Conservation (phyloP, 768 basidiomycete genomes). For the Tephrocybe sp. region DNA sequence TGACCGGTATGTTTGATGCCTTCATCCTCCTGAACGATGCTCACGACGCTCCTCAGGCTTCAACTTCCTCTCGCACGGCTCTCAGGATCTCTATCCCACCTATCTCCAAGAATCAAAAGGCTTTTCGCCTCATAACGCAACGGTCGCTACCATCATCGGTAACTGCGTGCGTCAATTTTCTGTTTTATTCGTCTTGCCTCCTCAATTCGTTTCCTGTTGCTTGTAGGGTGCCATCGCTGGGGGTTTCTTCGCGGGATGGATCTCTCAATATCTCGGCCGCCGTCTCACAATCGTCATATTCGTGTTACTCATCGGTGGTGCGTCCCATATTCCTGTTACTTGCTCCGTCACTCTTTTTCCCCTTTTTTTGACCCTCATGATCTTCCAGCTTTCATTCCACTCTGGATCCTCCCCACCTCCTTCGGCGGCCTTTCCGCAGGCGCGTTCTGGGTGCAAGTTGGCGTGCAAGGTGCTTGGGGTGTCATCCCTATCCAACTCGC, state of each 20-base stretch:
- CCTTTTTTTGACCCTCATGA: not conserved
- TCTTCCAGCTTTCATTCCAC: slow-evolving; percentile 55
- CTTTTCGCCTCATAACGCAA: slow-evolving; percentile 47
- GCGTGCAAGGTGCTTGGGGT: slow-evolving; percentile 91
- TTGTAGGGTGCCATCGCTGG: slow-evolving; percentile 22
- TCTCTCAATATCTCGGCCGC: slow-evolving; percentile 23
- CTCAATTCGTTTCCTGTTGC: not conserved
- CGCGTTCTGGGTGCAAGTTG: slow-evolving; percentile 85
- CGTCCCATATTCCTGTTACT: too few relatives aligned
- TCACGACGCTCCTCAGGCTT: slow-evolving; percentile 32
- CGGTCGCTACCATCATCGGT: slow-evolving; percentile 68
- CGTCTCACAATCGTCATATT: slow-evolving; percentile 32
- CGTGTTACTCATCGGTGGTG: slow-evolving; percentile 54
- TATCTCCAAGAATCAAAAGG: slow-evolving; percentile 56
- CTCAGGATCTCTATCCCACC: slow-evolving; percentile 62
- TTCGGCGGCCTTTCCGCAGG: slow-evolving; percentile 77
- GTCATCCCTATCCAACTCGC: slow-evolving; percentile 78
- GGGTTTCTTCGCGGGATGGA: slow-evolving; percentile 18
- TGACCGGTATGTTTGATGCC: slow-evolving; percentile 14
- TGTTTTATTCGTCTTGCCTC: not conserved
- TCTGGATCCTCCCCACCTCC: slow-evolving; percentile 79
- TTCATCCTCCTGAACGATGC: not conserved
- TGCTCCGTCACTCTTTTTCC: not conserved
- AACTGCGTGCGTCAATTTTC: slow-evolving; percentile 37
- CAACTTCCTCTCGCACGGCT: slow-evolving; percentile 58